Evolutionary conservation across 202 grass and related monocot species (phyloP).

Genomic region (Sporobolus alterniflorus): DNA sequence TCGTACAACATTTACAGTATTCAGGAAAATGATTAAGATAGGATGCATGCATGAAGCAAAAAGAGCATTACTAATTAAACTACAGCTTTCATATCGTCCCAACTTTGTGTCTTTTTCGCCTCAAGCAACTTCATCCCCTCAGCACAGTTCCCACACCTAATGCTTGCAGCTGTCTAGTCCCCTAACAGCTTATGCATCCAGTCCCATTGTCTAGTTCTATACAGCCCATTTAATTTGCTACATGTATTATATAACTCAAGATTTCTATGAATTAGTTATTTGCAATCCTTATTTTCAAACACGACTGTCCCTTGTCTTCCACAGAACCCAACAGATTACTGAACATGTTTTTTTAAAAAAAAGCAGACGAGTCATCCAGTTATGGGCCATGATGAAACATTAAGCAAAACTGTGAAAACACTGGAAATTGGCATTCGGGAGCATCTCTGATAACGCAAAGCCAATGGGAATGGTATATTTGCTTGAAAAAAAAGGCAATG

Average conservation of each 20-base stretch:
- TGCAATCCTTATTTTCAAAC: background rate
- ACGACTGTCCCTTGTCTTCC: background rate
- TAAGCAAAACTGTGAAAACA: background rate
- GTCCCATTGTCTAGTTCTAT: background rate
- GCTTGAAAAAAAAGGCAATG: background rate
- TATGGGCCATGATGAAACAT: background rate
- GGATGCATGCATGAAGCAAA: background rate
- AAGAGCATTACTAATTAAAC: background rate
- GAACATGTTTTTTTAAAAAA: background rate
- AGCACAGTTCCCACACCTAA: background rate
- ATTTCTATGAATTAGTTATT: background rate
- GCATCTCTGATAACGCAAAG: background rate
- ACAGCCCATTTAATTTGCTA: background rate
- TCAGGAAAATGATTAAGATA: background rate
- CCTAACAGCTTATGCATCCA: background rate
- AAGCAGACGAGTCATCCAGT: background rate
- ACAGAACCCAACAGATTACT: background rate
- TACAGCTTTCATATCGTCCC: background rate
- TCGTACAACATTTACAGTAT: background rate
- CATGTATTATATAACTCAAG: background rate
- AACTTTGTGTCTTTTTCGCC: background rate
- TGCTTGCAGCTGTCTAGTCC: background rate
- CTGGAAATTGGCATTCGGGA: background rate
- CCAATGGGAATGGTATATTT: no score
- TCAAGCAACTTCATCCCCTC: background rate